Conservation (phyloP, 1,284 basidiomycete species). For the Trametes sp. region DNA sequence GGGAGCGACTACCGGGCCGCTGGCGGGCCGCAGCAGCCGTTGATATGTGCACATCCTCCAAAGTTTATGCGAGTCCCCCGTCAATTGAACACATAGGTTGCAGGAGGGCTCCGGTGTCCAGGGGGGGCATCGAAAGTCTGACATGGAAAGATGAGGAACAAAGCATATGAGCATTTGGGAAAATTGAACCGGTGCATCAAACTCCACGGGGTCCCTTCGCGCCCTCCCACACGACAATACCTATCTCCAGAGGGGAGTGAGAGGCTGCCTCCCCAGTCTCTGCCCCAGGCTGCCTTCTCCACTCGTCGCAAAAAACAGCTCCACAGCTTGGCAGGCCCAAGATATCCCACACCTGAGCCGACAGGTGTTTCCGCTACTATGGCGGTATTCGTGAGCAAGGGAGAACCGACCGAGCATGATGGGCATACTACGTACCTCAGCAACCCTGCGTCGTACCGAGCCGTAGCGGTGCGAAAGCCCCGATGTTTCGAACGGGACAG, state of each 20-base stretch:
- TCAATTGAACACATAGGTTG: too few species aligned
- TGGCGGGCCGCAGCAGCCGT: too few species aligned
- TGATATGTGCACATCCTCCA: too few species aligned
- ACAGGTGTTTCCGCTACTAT: constrained; percentile 42
- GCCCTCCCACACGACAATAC: constrained; percentile 16
- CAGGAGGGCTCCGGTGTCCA: too few species aligned
- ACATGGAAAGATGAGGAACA: not conserved
- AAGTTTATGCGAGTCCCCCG: not conserved
- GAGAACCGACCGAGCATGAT: not conserved
- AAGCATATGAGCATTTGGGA: not conserved
- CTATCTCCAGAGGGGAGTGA: constrained; percentile 11
- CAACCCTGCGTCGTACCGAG: constrained; percentile 18
- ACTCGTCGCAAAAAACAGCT: constrained; percentile 27
- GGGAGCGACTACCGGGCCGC: too few species aligned
- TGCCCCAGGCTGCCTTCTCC: not conserved
- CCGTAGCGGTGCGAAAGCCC: constrained; percentile 15
- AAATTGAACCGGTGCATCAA: not conserved
- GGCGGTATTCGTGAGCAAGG: not conserved
- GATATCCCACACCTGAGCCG: constrained; percentile 37
- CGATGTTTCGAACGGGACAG: constrained; percentile 18
- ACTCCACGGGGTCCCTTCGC: not conserved
- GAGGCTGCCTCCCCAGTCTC: not conserved
- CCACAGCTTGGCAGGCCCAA: constrained; percentile 43
- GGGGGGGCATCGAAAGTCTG: too few species aligned
- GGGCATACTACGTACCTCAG: constrained; percentile 17